These are phyloP conservation scores for Saxophila tyrrhenica DNA, from an alignment of 495 filamentous ascomycete genomes.

Conservation along the genomic window DNA sequence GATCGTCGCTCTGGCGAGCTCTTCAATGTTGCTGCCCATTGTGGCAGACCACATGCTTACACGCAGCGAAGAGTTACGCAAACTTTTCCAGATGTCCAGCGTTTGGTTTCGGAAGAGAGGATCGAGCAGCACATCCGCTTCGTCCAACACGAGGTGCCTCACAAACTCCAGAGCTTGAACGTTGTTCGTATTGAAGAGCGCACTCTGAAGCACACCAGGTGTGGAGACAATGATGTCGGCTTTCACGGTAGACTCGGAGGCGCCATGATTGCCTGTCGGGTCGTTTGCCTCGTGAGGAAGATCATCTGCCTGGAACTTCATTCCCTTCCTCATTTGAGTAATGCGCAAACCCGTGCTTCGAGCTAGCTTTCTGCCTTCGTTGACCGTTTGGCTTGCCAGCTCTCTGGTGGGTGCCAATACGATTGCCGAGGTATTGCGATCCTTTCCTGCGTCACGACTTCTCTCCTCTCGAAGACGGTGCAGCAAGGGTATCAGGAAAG, in stretches of 20 bases:
- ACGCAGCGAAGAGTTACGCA: slow-evolving; percentile 51
- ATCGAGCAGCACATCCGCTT: slow-evolving; percentile 91
- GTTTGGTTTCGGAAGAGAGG: slow-evolving; percentile 85
- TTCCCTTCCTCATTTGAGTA: slow-evolving; percentile 72
- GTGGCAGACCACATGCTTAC: slow-evolving; percentile 90
- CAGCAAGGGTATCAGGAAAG: slow-evolving; percentile 78
- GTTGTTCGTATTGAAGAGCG: slow-evolving; percentile 39
- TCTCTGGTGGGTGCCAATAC: slow-evolving; percentile 89
- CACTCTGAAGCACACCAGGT: slow-evolving; percentile 65
- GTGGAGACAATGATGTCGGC: slow-evolving; percentile 84
- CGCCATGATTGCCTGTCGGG: slow-evolving; percentile 16
- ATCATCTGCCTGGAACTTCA: slow-evolving; percentile 46
- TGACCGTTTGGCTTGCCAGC: slow-evolving; percentile 81
- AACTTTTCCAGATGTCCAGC: slow-evolving; percentile 70
- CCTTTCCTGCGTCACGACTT: slow-evolving; percentile 28
- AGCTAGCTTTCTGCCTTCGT: slow-evolving; percentile 75
- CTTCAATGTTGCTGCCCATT: slow-evolving; percentile 86
- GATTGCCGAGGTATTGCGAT: slow-evolving; percentile 41
- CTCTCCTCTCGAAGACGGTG: slow-evolving; percentile 34
- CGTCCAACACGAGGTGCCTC: slow-evolving; percentile 68
- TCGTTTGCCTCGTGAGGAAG: slow-evolving; percentile 28
- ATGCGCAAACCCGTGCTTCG: slow-evolving; percentile 68
- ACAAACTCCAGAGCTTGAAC: slow-evolving; percentile 49
- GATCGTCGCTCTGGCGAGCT: slow-evolving; percentile 54
- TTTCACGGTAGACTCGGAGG: slow-evolving; percentile 35